phyloP scores from a whole-genome alignment of 768 basidiomycete species.

The Serendipita sp. region DNA sequence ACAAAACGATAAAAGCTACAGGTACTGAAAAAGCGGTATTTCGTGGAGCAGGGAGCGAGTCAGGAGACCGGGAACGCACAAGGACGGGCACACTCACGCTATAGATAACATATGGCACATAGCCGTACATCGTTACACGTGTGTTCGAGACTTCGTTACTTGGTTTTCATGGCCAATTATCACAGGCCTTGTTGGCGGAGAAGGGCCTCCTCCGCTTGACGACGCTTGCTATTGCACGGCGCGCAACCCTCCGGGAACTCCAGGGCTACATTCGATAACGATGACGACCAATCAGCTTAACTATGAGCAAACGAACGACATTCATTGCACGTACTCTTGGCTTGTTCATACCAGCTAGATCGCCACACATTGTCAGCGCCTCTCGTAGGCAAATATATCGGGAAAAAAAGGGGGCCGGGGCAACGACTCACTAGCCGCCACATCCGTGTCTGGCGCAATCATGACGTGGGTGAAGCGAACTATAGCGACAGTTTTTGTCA shows the following conservation, averaged over 20 bases:
- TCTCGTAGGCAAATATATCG: too few species aligned
- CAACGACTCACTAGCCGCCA: background rate
- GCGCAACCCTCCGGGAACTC: conserved; percentile 1
- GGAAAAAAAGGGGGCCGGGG: background rate
- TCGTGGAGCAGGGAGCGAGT: too few species aligned
- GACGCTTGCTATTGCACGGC: conserved; percentile 1
- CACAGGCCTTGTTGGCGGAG: background rate
- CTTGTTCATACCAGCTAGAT: conserved; percentile 6
- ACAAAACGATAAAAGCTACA: too few species aligned
- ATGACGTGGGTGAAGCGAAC: background rate
- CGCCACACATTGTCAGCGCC: background rate
- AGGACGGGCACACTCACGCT: too few species aligned
- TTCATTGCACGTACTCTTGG: background rate
- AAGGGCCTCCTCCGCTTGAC: background rate
- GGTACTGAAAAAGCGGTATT: too few species aligned
- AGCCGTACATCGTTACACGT: too few species aligned
- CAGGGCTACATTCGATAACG: background rate
- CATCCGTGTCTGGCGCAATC: background rate
- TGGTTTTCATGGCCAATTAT: background rate
- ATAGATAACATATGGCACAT: too few species aligned
- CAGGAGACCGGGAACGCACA: too few species aligned
- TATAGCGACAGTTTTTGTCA: background rate
- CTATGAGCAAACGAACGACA: background rate
- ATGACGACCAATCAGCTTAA: background rate
- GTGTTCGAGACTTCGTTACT: background rate